phyloP scores from a whole-genome alignment of 2,329 filamentous ascomycete genomes.

The Malbranchea zuffiana region DNA sequence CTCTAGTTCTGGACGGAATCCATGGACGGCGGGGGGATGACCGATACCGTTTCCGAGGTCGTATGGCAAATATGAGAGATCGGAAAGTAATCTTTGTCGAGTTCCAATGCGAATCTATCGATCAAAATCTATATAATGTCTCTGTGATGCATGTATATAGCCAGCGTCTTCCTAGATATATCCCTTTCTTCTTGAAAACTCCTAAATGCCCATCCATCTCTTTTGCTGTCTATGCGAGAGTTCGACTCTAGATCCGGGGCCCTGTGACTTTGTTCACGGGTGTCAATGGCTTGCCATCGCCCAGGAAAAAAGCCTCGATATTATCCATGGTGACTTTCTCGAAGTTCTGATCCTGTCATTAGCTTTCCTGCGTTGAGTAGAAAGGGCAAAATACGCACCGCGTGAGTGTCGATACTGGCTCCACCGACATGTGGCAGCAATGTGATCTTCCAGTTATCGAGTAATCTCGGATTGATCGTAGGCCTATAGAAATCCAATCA shows the following conservation, averaged over 20 bases:
- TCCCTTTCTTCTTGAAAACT: too few relatives aligned
- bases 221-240: too few relatives aligned
- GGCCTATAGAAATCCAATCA: constrained; percentile 6
- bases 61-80: too few relatives aligned
- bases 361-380: not conserved
- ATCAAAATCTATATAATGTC: too few relatives aligned
- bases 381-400: constrained; percentile 6
- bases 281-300: constrained; percentile 15
- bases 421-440: constrained; percentile 16
- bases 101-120: too few relatives aligned
- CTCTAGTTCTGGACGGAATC: too few relatives aligned
- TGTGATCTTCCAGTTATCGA: constrained; percentile 15
- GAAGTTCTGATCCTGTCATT: constrained; percentile 11
- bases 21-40: too few relatives aligned
- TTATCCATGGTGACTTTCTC: constrained; percentile 16
- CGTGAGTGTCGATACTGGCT: constrained; percentile 11
- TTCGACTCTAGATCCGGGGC: not conserved
- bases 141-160: too few relatives aligned
- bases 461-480: constrained; percentile 12
- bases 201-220: too few relatives aligned
- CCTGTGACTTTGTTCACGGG: constrained; percentile 14
- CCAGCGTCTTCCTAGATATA: too few relatives aligned
- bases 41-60: too few relatives aligned
- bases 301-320: constrained; percentile 16
- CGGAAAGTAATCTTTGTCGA: too few relatives aligned